Percentiles rank a stretch among this genome's conserved stretches.
phyloP scores from a whole-genome alignment of 176 grass and related monocot species.

The Puccinellia tenuiflora region DNA sequence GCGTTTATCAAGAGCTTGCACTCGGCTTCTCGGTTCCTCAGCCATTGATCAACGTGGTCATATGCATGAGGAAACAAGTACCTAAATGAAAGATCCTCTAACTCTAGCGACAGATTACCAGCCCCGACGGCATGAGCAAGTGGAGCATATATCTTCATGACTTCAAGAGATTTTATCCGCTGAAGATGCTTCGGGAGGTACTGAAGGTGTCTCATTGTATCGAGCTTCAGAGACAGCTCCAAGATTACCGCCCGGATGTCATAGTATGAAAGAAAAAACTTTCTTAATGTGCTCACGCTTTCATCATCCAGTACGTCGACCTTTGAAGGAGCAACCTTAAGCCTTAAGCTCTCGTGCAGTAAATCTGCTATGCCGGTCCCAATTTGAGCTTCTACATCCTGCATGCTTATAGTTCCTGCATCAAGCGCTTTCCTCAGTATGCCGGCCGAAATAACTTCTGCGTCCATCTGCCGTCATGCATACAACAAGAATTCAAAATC shows the following conservation, averaged over 20 bases:
- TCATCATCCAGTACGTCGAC: slow-evolving; percentile 74
- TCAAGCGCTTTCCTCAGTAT: slow-evolving; percentile 82
- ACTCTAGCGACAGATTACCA: slow-evolving; percentile 64
- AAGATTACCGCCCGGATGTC: slow-evolving; percentile 87
- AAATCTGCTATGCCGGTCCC: slow-evolving; percentile 55
- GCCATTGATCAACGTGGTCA: slow-evolving; percentile 61
- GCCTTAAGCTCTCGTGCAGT: slow-evolving; percentile 72
- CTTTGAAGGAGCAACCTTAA: slow-evolving; percentile 71
- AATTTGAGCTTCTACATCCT: slow-evolving; percentile 67
- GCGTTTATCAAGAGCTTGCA: slow-evolving; percentile 49
- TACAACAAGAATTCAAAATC: slow-evolving; percentile 5
- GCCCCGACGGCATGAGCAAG: slow-evolving; percentile 86
- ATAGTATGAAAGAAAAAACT: slow-evolving; percentile 79
- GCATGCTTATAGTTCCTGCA: slow-evolving; percentile 59
- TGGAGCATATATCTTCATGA: slow-evolving; percentile 90
- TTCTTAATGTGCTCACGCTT: slow-evolving; percentile 57
- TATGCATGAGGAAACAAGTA: slow-evolving; percentile 90
- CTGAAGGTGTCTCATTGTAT: slow-evolving; percentile 75
- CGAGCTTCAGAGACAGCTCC: slow-evolving; percentile 72
- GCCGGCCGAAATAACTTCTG: slow-evolving; percentile 90
- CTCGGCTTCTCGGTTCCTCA: slow-evolving; percentile 67
- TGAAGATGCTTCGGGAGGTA: slow-evolving; percentile 70
- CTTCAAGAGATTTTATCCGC: slow-evolving; percentile 72
- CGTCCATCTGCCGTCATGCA: slow-evolving; percentile 69
- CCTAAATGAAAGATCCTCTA: slow-evolving; percentile 88